These are phyloP conservation scores for Melampsora larici-populina DNA, from an alignment of 1,284 basidiomycete species.

Conservation along the genomic window DNA sequence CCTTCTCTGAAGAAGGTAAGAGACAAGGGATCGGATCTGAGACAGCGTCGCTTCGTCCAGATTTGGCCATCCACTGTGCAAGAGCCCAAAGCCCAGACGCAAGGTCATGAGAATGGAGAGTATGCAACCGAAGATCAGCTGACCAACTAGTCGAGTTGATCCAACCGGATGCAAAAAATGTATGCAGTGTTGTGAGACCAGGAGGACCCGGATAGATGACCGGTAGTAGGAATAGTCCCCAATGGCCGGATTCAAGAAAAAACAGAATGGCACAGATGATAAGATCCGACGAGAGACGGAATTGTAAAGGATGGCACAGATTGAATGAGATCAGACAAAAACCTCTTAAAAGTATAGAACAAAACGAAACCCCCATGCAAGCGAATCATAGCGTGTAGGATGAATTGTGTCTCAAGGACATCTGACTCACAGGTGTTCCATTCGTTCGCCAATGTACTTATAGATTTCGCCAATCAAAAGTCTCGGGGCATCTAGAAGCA, in stretches of 20 bases:
- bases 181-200: slow-evolving; percentile 19
- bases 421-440: slow-evolving; percentile 45
- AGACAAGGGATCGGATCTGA: slow-evolving; percentile 34
- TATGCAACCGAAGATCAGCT: slow-evolving; percentile 38
- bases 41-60: slow-evolving; percentile 17
- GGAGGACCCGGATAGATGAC: slow-evolving; percentile 33
- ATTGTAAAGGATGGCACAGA: slow-evolving; percentile 34
- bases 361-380: background rate
- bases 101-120: slow-evolving; percentile 40
- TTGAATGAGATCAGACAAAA: background rate
- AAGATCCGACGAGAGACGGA: too few relatives aligned
- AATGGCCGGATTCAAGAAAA: too few relatives aligned
- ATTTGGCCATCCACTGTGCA: slow-evolving; percentile 41
- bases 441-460: slow-evolving; percentile 45
- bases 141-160: slow-evolving; percentile 37
- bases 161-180: too few relatives aligned
- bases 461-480: slow-evolving; percentile 46
- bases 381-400: too few relatives aligned
- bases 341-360: background rate
- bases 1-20: slow-evolving; percentile 32
- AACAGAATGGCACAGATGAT: too few relatives aligned
- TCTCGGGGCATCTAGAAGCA: slow-evolving; percentile 42
- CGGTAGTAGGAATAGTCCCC: too few relatives aligned
- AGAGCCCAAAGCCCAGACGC: slow-evolving; percentile 36
- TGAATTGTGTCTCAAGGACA: background rate